Evolutionary conservation across 768 basidiomycete species (phyloP).

Genomic region (Rhizopogon roseolus): DNA sequence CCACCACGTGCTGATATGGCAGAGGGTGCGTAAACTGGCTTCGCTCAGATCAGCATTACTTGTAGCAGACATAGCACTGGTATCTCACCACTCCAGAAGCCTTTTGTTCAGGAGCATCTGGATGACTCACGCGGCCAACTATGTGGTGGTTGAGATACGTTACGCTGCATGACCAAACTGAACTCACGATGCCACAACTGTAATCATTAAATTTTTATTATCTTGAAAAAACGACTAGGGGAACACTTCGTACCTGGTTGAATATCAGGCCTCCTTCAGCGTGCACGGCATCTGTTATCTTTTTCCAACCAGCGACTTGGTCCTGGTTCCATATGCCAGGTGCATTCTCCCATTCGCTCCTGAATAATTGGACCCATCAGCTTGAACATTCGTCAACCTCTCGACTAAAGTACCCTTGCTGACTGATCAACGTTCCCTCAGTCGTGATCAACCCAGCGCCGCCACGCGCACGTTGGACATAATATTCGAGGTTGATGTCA

Average conservation of each 20-base stretch:
- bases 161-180: not conserved
- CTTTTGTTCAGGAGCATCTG: constrained; percentile 36
- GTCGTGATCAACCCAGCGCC: constrained; percentile 36
- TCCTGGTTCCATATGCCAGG: constrained; percentile 45
- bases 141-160: not conserved
- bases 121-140: constrained; percentile 34
- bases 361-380: constrained; percentile 8
- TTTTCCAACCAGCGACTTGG: constrained; percentile 41
- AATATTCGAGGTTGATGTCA: constrained; percentile 36
- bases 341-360: constrained; percentile 39
- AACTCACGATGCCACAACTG: constrained; percentile 36
- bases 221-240: not conserved
- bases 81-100: constrained; percentile 26
- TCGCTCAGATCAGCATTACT: not conserved
- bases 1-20: constrained; percentile 38
- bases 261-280: constrained; percentile 39
- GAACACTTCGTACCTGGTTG: constrained; percentile 30
- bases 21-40: constrained; percentile 44
- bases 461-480: constrained; percentile 34
- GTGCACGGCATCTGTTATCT: constrained; percentile 44
- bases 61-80: not conserved
- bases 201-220: not conserved
- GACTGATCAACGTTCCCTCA: constrained; percentile 35
- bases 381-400: not conserved
- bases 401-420: constrained; percentile 32